These are phyloP conservation scores for Coffea eugenioides DNA, from an alignment of 257 asterid genomes.

Conservation along the genomic window DNA sequence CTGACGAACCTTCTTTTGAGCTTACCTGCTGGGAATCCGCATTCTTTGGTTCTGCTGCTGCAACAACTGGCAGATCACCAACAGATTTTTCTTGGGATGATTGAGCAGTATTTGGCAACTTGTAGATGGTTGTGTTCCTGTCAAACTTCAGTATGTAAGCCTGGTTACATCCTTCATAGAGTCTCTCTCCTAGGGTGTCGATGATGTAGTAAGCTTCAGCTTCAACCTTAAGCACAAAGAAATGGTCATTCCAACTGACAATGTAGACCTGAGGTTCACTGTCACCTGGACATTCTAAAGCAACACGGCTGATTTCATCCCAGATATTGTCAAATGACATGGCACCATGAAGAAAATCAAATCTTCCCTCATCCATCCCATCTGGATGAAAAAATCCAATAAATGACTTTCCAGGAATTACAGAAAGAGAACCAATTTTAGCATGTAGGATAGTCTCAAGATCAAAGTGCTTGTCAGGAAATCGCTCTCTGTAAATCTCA, in stretches of 20 bases:
- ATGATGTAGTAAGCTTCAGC: slow-evolving; percentile 73
- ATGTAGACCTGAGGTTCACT: slow-evolving; percentile 60
- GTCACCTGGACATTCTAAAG: slow-evolving; percentile 27
- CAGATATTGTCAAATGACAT: slow-evolving; percentile 92
- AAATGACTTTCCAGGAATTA: slow-evolving; percentile 69
- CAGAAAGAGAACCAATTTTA: slow-evolving; percentile 57
- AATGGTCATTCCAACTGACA: slow-evolving; percentile 96
- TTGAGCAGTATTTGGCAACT: slow-evolving; percentile 36
- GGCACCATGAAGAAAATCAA: slow-evolving; percentile 84
- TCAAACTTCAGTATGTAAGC: slow-evolving; percentile 90
- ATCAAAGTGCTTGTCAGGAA: slow-evolving; percentile 95
- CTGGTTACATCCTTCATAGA: slow-evolving; percentile 86
- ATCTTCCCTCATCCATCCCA: slow-evolving; percentile 59
- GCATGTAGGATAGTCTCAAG: slow-evolving; percentile 87
- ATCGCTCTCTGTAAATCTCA: slow-evolving; percentile 53
- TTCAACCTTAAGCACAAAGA: slow-evolving; percentile 82
- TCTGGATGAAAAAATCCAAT: slow-evolving; percentile 87
- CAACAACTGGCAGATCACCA: slow-evolving; percentile 24
- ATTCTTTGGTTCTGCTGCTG: slow-evolving; percentile 29
- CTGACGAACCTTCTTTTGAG: slow-evolving; percentile 26
- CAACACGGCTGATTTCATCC: slow-evolving; percentile 65
- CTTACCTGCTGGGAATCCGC: slow-evolving; percentile 20
- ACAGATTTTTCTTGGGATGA: slow-evolving; percentile 46
- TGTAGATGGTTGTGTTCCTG: slow-evolving; percentile 49
- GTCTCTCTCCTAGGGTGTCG: slow-evolving; percentile 89